Base-by-base conservation (phyloP, 257 asterid species). In the Jacaranda mimosifolia region DNA sequence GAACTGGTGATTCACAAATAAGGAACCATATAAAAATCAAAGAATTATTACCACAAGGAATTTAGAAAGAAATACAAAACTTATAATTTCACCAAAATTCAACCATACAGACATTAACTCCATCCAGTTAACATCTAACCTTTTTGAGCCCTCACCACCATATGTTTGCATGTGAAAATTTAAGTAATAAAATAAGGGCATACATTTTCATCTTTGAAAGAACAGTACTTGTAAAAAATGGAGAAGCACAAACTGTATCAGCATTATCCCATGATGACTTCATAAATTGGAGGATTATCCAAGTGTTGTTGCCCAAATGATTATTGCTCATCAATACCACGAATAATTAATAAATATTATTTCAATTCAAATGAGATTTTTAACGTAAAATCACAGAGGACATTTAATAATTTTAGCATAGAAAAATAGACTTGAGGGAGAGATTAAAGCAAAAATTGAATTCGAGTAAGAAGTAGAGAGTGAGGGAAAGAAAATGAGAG, bases 121-220 rank as follows among this genome's bases (percentile, higher is more conserved):
- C 69, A 26, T 19, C 56, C 14, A 55, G 14, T n/a, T 52, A 45
- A 67, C 68, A 43, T 32, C 36, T 9, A 17, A 59, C 68, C 52
- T 42, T 21, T 38, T 15, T 26, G 43, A 19, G 32, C 62, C 8
- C 7, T 17, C 42, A 66, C 32, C 32, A 26, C 32, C 1, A 26
- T 26, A 26, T 26, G 1, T 26, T 26, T 26, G 32, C 65, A 68
- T 15, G 53, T 38, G 58, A 13, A 77, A 46, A 35, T 63, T 38
- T 72, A 63, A 55, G 77, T 56, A 39, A 64, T 43, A 62, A 51
- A 4, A 58, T 2, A 26, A 26, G 55, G 74, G 14, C 72, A n/a
- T 49, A 96, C 99, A 97, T 93, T 93, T 75, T 96, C 99, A 84
- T 96, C 98, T 82, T 88, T 91, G 87, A 90, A 81, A 46, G 85